Conservation (phyloP, 192 early-diverging fungal genomes). For the Oehlia diaphana region DNA sequence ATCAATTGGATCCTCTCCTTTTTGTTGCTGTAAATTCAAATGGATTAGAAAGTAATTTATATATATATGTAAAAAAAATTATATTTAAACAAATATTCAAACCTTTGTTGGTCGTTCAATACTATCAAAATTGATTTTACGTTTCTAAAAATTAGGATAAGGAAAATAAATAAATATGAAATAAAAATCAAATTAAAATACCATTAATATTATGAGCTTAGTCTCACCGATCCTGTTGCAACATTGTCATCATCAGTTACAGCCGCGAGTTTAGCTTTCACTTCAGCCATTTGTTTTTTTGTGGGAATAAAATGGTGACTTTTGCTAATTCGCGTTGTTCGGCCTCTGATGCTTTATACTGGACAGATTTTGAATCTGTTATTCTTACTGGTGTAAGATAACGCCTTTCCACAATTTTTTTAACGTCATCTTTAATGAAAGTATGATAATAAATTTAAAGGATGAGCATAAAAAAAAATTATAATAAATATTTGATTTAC, state of each 20-base stretch:
- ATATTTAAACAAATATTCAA: background rate
- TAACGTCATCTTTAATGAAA: conserved; percentile 36
- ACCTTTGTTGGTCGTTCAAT: conserved; percentile 11
- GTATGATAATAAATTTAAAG: conserved; percentile 1
- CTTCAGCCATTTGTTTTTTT: conserved; percentile 58
- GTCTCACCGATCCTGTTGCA: background rate
- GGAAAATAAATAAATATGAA: background rate
- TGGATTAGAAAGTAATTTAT: background rate
- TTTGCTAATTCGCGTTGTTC: conserved; percentile 55
- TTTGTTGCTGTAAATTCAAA: conserved; percentile 7
- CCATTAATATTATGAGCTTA: background rate
- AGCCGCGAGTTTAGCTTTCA: conserved; percentile 48
- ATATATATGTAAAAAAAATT: background rate
- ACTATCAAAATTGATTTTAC: conserved; percentile 8
- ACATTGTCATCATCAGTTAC: conserved; percentile 50
- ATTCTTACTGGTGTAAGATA: conserved; percentile 60
- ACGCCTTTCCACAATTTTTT: conserved; percentile 59
- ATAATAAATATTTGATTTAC: background rate
- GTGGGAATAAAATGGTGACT: conserved; percentile 58
- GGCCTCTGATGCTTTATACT: conserved; percentile 63
- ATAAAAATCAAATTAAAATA: background rate
- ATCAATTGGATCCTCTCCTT: conserved; percentile 15
- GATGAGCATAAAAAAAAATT: background rate
- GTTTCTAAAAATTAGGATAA: conserved; percentile 6
- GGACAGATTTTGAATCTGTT: conserved; percentile 58